Evolutionary conservation across 306 rosid species (phyloP).

Genomic region (Spatholobus suberectus): DNA sequence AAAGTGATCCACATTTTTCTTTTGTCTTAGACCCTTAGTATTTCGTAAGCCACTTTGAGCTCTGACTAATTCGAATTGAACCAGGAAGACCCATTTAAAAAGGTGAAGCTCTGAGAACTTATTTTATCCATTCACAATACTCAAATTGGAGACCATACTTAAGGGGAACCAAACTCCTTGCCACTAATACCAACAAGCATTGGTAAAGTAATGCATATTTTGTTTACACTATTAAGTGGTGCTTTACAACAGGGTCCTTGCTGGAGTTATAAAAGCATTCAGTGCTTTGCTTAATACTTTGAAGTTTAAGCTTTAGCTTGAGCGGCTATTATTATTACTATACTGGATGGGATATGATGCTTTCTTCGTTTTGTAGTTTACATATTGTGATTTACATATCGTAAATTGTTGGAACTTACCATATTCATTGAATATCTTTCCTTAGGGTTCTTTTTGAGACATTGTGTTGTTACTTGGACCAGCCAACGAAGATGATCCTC

Average conservation of each 20-base stretch:
- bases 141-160: not conserved
- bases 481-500: conserved; percentile 51
- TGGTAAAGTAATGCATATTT: not conserved
- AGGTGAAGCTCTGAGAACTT: not conserved
- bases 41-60: not conserved
- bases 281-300: not conserved
- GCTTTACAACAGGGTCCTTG: not conserved
- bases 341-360: not conserved
- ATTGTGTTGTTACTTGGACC: conserved; percentile 41
- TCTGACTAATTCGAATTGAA: not conserved
- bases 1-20: not conserved
- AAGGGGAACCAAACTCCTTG: not conserved
- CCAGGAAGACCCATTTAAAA: not conserved
- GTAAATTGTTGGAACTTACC: conserved; percentile 42
- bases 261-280: not conserved
- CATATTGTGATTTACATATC: not conserved
- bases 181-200: not conserved
- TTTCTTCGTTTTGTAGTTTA: not conserved
- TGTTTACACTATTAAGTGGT: not conserved
- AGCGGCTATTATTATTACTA: not conserved
- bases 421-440: conserved; percentile 50
- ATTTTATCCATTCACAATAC: not conserved
- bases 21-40: not conserved
- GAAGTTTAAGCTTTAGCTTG: not conserved
- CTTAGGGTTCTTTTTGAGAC: conserved; percentile 59